Base-by-base conservation (phyloP, 805 yeast species). In the Cyberlindnera nakhonratchasimensis region DNA sequence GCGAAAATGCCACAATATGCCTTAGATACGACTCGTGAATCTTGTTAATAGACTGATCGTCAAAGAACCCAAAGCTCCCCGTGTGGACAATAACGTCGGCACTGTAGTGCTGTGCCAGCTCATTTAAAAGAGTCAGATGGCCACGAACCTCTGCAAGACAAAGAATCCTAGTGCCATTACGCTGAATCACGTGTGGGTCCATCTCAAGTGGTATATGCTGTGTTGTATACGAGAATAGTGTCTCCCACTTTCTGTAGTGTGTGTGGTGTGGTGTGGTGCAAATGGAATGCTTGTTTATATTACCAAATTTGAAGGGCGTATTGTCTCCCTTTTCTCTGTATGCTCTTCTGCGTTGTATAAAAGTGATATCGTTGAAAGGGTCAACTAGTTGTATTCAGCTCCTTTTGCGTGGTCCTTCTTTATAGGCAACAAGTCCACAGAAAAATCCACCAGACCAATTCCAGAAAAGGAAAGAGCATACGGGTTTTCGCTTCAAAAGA, bases 51-150 rank as follows among this genome's bases (percentile, higher is more conserved):
- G 84, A 75, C 14, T 71, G 74, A 26, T 63, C 63, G 53, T 83
- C 85, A 63, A 84, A 77, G 57, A 85, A 82, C 11, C 95, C 95
- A 65, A 83, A 84, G 46, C 79, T 81, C n/a, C 91, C 90, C 4
- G 87, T 79, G 55, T 83, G 89, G 12, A 83, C 67, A 21, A 83
- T 71, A 18, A 74, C 52, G 30, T 72, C 70, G 3, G 84, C 85
- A 1, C 61, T 45, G 47, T 73, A 67, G 35, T 62, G 55, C 6
- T 44, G 47, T 0, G 81, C 84, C 24, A 80, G 66, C 23, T 56
- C 61, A 55, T 80, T 79, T 45, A 80, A 53, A 11, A 65, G 58
- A 1, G 75, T 62, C 19, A 80, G 58, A 42, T 76, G 70, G 8
- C 79, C 85, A 21, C 84, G 66, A 12, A 75, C 65, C 47, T 79